Evolutionary conservation across 495 filamentous ascomycete species (phyloP), one percentile per base, ranked within the genome.

Genomic region (Penicillium canariense): DNA sequence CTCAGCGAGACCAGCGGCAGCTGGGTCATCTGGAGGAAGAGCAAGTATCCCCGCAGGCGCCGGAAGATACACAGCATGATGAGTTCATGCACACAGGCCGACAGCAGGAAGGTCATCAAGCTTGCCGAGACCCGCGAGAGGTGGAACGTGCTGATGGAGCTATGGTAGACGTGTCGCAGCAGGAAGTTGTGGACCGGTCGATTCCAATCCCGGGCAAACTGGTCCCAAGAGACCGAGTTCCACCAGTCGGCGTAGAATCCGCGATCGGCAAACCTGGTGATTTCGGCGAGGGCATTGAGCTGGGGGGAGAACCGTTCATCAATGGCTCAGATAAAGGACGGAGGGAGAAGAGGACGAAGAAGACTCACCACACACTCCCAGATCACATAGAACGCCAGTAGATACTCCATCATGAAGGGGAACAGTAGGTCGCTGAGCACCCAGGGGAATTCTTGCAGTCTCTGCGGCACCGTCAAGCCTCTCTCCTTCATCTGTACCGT

Each of bases 141-240:
- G 57, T 82, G 79, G 62, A 89, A 83, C 4, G 84, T 77, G 18
- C 84, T 87, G 63, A 90, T 90, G 49, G 78, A 83, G 45, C 78
- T 81, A 64, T 90, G 86, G 56, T 90, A 91, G 34, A 90, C 87
- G 57, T 90, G 87, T 2, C 87, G 75, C 20, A 88, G 69, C 31
- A 90, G 67, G 63, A 91, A 90, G 56, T 82, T 83, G 61, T 90
- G 86, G 15, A 90, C 87, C 0, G 78, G 78, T 5, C 81, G 74
- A 65, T 89, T 89, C 87, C 87, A 91, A 63, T 90, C 87, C 4
- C 87, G 73, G 9, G 87, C 86, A 58, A 87, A 87, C 63, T 86
- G 81, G 42, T 71, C 59, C 60, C 73, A 73, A 10, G 70, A 69
- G 14, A 67, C 65, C 23, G 67, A 71, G 50, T 84, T 85, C 83